Conservation (phyloP, 352 stramenopile species). For the Pythium biforme region DNA sequence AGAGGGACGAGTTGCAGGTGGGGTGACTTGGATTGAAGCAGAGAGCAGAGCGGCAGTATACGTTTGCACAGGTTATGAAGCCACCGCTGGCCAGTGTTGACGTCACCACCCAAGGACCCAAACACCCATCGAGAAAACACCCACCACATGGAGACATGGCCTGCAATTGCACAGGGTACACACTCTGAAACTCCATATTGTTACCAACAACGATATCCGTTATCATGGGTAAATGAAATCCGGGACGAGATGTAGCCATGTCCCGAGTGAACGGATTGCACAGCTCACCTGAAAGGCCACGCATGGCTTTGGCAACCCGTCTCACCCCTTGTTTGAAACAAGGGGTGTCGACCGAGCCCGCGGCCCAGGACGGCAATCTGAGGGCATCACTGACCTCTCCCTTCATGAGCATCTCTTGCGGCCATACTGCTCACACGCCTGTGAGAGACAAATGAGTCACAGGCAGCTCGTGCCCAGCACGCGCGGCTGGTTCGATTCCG, state of each 20-base stretch:
- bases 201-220: neutral
- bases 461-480: no score
- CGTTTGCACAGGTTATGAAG: neutral
- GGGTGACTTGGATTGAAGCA: slow-evolving; percentile 1
- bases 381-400: no score
- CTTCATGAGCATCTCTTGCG: no score
- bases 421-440: no score
- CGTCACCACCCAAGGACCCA: slow-evolving; percentile 19
- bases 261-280: no score
- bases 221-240: neutral
- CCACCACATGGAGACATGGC: neutral
- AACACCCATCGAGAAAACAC: slow-evolving; percentile 1
- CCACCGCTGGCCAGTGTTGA: slow-evolving; percentile 10
- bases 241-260: neutral
- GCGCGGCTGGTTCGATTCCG: no score
- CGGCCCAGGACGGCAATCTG: no score
- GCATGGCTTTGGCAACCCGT: no score
- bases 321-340: no score
- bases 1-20: neutral
- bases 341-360: no score
- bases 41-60: neutral
- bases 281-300: no score
- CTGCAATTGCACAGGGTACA: slow-evolving; percentile 4
- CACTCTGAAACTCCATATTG: neutral
- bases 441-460: no score